phyloP scores from a whole-genome alignment of 1,139 yeast species.

The Hemisphaericaspora lyxosophila region DNA sequence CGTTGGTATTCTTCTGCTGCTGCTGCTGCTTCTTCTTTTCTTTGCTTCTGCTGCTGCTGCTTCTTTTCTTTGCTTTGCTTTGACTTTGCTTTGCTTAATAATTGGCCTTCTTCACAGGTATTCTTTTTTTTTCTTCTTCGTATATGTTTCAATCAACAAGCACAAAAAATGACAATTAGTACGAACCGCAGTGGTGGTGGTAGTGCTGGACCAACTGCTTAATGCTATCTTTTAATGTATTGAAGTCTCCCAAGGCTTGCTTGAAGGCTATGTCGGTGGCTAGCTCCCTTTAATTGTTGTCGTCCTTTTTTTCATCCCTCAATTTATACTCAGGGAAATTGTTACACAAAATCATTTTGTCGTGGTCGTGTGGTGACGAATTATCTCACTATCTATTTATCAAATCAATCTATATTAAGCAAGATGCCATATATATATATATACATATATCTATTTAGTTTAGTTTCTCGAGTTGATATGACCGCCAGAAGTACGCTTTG shows the following conservation, averaged over 20 bases:
- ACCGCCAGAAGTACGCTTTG: conserved; percentile 4
- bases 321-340: conserved; percentile 1
- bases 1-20: neutral
- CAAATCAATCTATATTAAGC: conserved; percentile 1
- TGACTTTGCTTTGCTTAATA: neutral
- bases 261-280: neutral
- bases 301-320: conserved; percentile 2
- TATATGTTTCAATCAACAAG: neutral
- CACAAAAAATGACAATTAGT: neutral
- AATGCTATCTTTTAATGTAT: neutral
- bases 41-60: neutral
- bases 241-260: neutral
- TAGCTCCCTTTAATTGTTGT: too few relatives aligned
- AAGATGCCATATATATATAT: neutral
- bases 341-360: too few relatives aligned
- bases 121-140: neutral
- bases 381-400: too few relatives aligned
- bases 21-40: too few relatives aligned
- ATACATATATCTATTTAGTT: neutral
- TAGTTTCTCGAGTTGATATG: neutral
- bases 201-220: neutral
- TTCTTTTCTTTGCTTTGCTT: neutral
- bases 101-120: neutral
- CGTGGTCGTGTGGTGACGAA: too few relatives aligned
- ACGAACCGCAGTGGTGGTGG: too few relatives aligned